A percentile compares a stretch with the other conserved stretches of the same genome.
Evolutionary conservation across 345 rosid genomes (phyloP).

Genomic region (Aegle marmelos): DNA sequence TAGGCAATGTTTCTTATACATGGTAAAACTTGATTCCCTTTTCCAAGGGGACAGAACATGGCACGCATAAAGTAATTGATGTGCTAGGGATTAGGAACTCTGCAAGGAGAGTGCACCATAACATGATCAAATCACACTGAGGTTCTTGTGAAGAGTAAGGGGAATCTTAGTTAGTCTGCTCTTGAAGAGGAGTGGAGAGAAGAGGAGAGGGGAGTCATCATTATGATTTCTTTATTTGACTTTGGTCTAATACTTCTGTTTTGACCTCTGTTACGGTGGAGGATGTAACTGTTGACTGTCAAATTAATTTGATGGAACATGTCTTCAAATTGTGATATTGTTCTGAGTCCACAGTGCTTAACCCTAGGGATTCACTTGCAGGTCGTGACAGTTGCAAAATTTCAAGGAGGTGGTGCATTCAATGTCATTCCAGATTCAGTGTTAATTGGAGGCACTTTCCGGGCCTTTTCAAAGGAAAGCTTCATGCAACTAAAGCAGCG

Average conservation of each 20-base stretch:
- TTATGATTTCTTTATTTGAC: not conserved
- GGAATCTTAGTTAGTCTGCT: not conserved
- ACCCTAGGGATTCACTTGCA: slow-evolving; percentile 21
- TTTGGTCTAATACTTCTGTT: not conserved
- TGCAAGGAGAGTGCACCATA: not conserved
- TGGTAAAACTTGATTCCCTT: not conserved
- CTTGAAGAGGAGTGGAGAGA: not conserved
- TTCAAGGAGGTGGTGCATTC: slow-evolving; percentile 75
- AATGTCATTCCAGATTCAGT: slow-evolving; percentile 86
- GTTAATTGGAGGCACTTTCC: slow-evolving; percentile 75
- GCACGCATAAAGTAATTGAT: not conserved
- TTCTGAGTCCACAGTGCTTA: not conserved
- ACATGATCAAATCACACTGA: not conserved
- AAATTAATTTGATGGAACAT: not conserved
- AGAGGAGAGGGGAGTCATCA: not conserved
- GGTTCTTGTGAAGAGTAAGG: not conserved
- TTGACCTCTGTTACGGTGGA: not conserved
- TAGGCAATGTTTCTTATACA: not conserved
- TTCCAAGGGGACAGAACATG: not conserved
- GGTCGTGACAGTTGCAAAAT: slow-evolving; percentile 73
- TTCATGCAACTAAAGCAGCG: slow-evolving; percentile 51
- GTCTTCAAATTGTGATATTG: not conserved
- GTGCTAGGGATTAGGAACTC: no score
- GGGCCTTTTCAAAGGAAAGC: slow-evolving; percentile 62
- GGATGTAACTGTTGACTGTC: not conserved